Conservation (phyloP, 805 yeast species). For the Wickerhamomyces ciferrii region DNA sequence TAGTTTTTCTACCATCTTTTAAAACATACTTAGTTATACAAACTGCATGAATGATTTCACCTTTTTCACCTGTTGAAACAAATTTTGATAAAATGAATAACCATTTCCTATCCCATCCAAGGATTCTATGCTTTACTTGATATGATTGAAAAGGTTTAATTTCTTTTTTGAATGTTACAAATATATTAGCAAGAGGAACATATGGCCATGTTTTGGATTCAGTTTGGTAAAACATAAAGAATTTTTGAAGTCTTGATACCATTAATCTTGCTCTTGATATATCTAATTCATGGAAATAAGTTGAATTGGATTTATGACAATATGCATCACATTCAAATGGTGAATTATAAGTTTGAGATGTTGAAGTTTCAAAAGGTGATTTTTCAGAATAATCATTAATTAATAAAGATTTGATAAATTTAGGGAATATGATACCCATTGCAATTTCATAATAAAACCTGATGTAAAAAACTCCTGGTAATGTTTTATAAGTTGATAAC, state of each 20-base stretch:
- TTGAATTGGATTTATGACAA: slow-evolving; percentile 81
- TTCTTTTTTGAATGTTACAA: slow-evolving; percentile 64
- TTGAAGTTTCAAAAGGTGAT: slow-evolving; percentile 35
- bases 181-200: slow-evolving; percentile 73
- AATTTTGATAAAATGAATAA: slow-evolving; percentile 65
- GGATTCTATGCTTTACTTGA: slow-evolving; percentile 47
- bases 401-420: slow-evolving; percentile 11
- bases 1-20: slow-evolving; percentile 72
- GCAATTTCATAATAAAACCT: slow-evolving; percentile 52
- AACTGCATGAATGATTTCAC: slow-evolving; percentile 39
- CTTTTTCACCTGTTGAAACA: slow-evolving; percentile 30
- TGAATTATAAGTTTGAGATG: slow-evolving; percentile 52
- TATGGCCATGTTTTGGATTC: slow-evolving; percentile 36
- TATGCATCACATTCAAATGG: slow-evolving; percentile 82
- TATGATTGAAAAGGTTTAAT: slow-evolving; percentile 63
- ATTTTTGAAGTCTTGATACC: slow-evolving; percentile 49
- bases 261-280: slow-evolving; percentile 66
- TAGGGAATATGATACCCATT: slow-evolving; percentile 35
- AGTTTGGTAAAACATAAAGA: slow-evolving; percentile 41
- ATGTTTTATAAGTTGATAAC: slow-evolving; percentile 48
- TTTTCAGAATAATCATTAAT: not conserved
- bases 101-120: slow-evolving; percentile 91
- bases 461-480: slow-evolving; percentile 62
- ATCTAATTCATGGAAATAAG: slow-evolving; percentile 80
- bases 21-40: slow-evolving; percentile 75